Evolutionary conservation across 75 land plant genomes (phyloP).

Genomic region (Sequoia sempervirens): DNA sequence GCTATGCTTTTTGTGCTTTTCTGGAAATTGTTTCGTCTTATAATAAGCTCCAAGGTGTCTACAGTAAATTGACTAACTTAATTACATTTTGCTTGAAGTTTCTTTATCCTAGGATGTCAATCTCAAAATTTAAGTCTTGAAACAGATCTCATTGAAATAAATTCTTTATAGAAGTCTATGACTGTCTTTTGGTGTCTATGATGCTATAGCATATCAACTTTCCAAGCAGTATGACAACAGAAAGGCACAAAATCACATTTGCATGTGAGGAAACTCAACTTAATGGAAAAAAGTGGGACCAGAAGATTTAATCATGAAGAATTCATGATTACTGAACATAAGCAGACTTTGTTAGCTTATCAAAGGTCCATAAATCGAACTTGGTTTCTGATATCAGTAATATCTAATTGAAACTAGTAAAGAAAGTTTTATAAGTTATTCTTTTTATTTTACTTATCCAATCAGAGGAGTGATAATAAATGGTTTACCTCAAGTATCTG

Average conservation of each 20-base stretch:
- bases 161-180: background rate
- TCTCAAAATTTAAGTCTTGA: background rate
- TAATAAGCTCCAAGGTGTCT: background rate
- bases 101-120: background rate
- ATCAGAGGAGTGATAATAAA: background rate
- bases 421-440: background rate
- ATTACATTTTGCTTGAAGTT: background rate
- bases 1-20: background rate
- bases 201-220: background rate
- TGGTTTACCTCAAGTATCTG: background rate
- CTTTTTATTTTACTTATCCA: background rate
- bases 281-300: background rate
- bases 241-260: background rate
- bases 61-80: background rate
- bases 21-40: background rate
- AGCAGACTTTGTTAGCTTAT: background rate
- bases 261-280: background rate
- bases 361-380: background rate
- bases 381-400: background rate
- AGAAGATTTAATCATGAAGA: background rate
- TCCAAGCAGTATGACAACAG: background rate
- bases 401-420: background rate
- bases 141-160: no score
- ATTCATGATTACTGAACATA: no score
- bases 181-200: background rate